Percentiles rank a stretch among this genome's conserved stretches.
phyloP scores from a whole-genome alignment of 176 grass and related monocot species.

The Rhipidocladum racemiflorum region DNA sequence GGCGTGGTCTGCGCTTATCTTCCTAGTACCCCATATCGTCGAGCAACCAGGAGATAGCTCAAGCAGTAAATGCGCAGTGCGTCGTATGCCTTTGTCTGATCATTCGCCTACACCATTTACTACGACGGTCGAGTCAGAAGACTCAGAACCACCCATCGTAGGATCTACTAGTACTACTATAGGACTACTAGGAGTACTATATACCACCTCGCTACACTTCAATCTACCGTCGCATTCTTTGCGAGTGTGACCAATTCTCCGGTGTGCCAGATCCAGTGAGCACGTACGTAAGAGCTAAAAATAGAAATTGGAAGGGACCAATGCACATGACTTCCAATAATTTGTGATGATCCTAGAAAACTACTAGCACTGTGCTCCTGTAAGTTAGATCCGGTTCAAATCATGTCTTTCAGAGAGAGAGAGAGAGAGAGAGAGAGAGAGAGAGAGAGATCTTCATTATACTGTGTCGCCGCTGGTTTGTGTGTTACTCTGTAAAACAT shows the following conservation, averaged over 20 bases:
- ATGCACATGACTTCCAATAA: background rate
- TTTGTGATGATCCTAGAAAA: background rate
- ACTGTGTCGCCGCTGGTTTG: too few relatives aligned
- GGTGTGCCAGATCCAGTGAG: background rate
- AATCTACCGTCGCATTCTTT: background rate
- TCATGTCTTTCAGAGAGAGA: too few relatives aligned
- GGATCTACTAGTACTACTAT: background rate
- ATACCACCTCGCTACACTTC: background rate
- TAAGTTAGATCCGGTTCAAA: too few relatives aligned
- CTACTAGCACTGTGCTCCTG: background rate
- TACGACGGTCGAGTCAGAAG: background rate
- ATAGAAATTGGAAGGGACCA: background rate
- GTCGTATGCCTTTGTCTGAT: background rate
- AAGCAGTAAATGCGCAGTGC: background rate
- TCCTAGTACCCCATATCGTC: background rate
- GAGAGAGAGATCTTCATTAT: too few relatives aligned
- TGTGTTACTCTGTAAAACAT: too few relatives aligned
- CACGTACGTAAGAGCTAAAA: background rate
- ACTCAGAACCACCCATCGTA: background rate
- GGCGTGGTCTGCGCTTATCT: too few relatives aligned
- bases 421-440: too few relatives aligned
- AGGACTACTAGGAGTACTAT: background rate
- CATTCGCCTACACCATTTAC: background rate
- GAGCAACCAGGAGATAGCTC: background rate
- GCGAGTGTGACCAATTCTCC: background rate